Conservation (phyloP, 1,284 basidiomycete genomes). For the Cutaneotrichosporon dermatis region DNA sequence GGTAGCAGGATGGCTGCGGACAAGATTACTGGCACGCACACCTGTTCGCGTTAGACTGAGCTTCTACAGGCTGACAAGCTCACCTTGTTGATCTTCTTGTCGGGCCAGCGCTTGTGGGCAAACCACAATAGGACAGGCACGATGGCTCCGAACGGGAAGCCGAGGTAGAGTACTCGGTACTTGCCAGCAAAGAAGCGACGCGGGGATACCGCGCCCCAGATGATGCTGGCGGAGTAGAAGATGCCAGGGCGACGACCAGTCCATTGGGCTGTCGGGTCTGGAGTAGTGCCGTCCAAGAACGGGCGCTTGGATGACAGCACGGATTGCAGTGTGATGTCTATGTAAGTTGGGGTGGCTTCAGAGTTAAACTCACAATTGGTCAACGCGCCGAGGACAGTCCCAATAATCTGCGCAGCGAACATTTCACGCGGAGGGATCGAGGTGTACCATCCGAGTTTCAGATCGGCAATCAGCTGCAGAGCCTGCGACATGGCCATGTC, state of each 20-base stretch:
- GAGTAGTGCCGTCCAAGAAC: conserved; percentile 44
- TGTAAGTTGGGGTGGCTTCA: too few species aligned
- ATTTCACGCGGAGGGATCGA: conserved; percentile 50
- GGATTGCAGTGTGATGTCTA: conserved; percentile 50
- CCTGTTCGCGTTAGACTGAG: conserved; percentile 23
- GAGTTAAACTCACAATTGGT: conserved; percentile 42
- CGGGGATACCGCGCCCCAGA: conserved; percentile 52
- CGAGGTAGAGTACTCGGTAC: conserved; percentile 49
- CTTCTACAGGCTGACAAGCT: not conserved
- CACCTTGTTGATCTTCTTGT: conserved; percentile 42
- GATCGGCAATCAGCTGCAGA: conserved; percentile 49
- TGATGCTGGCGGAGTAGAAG: conserved; percentile 49
- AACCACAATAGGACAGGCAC: conserved; percentile 49
- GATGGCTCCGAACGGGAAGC: conserved; percentile 50
- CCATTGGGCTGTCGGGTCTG: conserved; percentile 52
- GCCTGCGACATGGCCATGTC: conserved; percentile 52
- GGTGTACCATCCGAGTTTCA: conserved; percentile 52
- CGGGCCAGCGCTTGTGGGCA: conserved; percentile 49
- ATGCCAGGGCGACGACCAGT: conserved; percentile 45
- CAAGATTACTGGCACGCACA: conserved; percentile 53
- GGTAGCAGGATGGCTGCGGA: conserved; percentile 50
- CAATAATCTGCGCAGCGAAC: conserved; percentile 53
- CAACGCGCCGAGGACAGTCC: conserved; percentile 51
- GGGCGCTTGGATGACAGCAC: conserved; percentile 43
- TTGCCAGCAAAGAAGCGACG: conserved; percentile 51